Percentiles rank a stretch among this genome's conserved stretches.
Conservation (phyloP, 2,329 filamentous ascomycete genomes). For the Blastomyces silverae region DNA sequence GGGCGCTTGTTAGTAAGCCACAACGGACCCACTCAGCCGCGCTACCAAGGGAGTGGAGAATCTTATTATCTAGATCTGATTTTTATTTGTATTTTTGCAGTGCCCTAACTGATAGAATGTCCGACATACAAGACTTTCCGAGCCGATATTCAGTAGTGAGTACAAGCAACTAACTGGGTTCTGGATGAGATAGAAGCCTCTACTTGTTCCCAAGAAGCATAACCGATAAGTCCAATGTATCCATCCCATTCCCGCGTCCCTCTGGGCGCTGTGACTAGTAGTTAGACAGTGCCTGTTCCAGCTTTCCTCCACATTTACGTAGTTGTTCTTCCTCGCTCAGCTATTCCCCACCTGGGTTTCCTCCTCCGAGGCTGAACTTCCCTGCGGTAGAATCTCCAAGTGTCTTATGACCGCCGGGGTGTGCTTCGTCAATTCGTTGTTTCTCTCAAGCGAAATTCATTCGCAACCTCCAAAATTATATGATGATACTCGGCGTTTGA, state of each 20-base stretch:
- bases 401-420: neutral
- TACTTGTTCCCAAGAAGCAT: neutral
- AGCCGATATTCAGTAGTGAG: no score
- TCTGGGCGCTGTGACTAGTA: neutral
- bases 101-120: neutral
- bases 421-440: neutral
- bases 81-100: no score
- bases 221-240: neutral
- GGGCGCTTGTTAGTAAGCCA: neutral
- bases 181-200: no score
- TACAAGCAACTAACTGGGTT: no score
- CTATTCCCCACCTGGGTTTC: neutral
- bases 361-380: neutral
- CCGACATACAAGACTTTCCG: neutral
- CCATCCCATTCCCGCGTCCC: neutral
- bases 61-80: no score
- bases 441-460: constrained; percentile 1
- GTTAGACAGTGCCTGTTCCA: neutral
- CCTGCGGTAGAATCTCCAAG: neutral
- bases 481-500: neutral
- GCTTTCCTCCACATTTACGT: neutral
- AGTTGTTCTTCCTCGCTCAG: neutral
- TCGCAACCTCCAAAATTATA: neutral
- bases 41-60: no score
- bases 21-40: neutral